Conservation (phyloP, 2,329 filamentous ascomycete species). For the Aspergillus sp. region DNA sequence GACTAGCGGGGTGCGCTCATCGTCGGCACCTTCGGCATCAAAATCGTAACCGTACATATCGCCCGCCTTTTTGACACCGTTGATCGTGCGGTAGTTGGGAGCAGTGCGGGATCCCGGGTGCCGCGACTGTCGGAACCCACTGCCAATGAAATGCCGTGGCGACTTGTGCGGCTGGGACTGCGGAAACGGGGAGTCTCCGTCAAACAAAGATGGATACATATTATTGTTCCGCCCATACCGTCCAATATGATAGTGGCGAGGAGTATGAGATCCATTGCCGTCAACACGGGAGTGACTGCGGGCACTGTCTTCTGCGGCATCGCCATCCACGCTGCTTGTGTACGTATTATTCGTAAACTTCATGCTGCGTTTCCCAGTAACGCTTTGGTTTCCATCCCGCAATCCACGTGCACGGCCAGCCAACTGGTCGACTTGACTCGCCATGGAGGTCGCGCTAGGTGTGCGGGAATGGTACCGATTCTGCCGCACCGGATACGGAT, state of each 20-base stretch:
- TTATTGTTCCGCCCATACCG: conserved; percentile 70
- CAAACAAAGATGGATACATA: conserved; percentile 68
- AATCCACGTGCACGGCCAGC: conserved; percentile 59
- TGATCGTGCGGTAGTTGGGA: conserved; percentile 47
- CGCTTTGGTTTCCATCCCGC: conserved; percentile 61
- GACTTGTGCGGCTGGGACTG: conserved; percentile 64
- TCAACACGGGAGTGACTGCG: conserved; percentile 62
- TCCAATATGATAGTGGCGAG: conserved; percentile 76
- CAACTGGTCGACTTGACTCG: conserved; percentile 48
- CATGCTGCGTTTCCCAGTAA: conserved; percentile 85
- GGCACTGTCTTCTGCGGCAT: conserved; percentile 63
- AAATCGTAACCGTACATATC: conserved; percentile 72
- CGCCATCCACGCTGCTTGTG: conserved; percentile 60
- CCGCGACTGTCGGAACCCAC: conserved; percentile 61
- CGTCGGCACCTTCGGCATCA: conserved; percentile 78
- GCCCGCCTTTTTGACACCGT: conserved; percentile 54
- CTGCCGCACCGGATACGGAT: conserved; percentile 56
- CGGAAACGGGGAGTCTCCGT: conserved; percentile 72
- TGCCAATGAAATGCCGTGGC: conserved; percentile 49
- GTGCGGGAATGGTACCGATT: conserved; percentile 88
- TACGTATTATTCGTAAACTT: conserved; percentile 85
- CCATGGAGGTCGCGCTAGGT: conserved; percentile 81
- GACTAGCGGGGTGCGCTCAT: conserved; percentile 83
- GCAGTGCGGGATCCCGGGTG: conserved; percentile 67
- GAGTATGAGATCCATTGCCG: conserved; percentile 54